Percentiles rank a stretch among this genome's conserved stretches.
Conservation (phyloP, 306 rosid genomes). For the Castanopsis chinensis region DNA sequence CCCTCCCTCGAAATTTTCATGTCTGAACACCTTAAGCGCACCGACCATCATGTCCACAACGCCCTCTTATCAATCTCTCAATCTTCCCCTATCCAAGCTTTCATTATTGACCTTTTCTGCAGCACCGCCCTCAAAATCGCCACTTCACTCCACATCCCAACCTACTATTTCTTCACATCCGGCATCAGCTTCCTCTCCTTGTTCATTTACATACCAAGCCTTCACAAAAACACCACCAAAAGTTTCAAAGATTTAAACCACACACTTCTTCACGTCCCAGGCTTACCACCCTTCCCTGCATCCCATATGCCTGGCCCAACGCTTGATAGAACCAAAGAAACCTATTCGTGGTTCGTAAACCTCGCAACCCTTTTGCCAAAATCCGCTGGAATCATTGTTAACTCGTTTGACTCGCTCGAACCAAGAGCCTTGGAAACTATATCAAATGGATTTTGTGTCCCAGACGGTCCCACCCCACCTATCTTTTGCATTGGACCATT, state of each 20-base stretch:
- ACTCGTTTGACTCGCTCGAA: conserved; percentile 32
- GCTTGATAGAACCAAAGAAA: conserved; percentile 22
- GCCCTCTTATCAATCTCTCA: conserved; percentile 15
- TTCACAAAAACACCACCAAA: conserved; percentile 17
- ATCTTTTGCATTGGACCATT: conserved; percentile 46
- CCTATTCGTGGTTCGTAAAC: not conserved
- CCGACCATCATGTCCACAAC: conserved; percentile 16
- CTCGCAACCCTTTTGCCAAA: not conserved
- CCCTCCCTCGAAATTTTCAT: conserved; percentile 15
- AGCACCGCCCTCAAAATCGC: conserved; percentile 6
- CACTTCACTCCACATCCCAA: conserved; percentile 26
- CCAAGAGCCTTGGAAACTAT: conserved; percentile 28
- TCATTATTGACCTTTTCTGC: conserved; percentile 44
- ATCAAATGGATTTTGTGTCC: conserved; percentile 31
- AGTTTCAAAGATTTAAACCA: conserved; percentile 17
- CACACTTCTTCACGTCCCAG: conserved; percentile 20
- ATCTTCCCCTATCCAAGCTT: conserved; percentile 23
- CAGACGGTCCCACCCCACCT: conserved; percentile 16
- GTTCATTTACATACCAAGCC: conserved; percentile 6
- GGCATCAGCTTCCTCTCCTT: not conserved
- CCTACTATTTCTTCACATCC: conserved; percentile 37
- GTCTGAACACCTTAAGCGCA: conserved; percentile 18
- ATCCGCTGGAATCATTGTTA: conserved; percentile 32
- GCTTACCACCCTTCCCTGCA: conserved; percentile 9
- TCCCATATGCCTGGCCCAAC: conserved; percentile 20